These are phyloP conservation scores for Glarea lozoyensis DNA, from an alignment of 495 filamentous ascomycete species.

Conservation along the genomic window DNA sequence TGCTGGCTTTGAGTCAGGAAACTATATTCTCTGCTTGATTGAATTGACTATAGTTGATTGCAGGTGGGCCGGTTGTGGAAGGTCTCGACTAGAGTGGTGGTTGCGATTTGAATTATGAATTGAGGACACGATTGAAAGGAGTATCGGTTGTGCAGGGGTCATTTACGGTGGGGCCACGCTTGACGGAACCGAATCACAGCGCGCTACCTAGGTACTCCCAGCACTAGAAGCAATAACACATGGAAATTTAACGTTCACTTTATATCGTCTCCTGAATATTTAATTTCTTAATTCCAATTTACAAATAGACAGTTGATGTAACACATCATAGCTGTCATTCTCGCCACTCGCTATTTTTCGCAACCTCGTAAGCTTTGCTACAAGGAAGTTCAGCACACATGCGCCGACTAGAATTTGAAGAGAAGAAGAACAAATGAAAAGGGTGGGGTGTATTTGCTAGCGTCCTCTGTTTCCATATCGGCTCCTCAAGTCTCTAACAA, in stretches of 20 bases:
- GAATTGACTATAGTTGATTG: too few relatives aligned
- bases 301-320: slow-evolving; percentile 3
- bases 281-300: too few relatives aligned
- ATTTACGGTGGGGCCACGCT: too few relatives aligned
- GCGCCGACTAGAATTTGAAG: slow-evolving; percentile 16
- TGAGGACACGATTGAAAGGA: slow-evolving; percentile 7
- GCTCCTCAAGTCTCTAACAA: not conserved
- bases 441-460: not conserved
- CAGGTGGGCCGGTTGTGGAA: slow-evolving; percentile 1
- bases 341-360: not conserved
- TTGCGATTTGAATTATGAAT: not conserved
- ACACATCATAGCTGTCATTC: slow-evolving; percentile 6
- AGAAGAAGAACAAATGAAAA: slow-evolving; percentile 22
- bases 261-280: too few relatives aligned
- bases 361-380: slow-evolving; percentile 15
- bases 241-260: too few relatives aligned
- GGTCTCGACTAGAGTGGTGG: not conserved
- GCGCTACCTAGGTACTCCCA: too few relatives aligned
- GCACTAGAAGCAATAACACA: too few relatives aligned
- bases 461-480: not conserved
- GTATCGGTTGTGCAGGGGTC: not conserved
- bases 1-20: too few relatives aligned
- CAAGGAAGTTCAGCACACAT: slow-evolving; percentile 11
- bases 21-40: too few relatives aligned
- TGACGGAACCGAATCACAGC: too few relatives aligned